Conservation (phyloP, 805 yeast genomes). For the Osmozyma mogii region DNA sequence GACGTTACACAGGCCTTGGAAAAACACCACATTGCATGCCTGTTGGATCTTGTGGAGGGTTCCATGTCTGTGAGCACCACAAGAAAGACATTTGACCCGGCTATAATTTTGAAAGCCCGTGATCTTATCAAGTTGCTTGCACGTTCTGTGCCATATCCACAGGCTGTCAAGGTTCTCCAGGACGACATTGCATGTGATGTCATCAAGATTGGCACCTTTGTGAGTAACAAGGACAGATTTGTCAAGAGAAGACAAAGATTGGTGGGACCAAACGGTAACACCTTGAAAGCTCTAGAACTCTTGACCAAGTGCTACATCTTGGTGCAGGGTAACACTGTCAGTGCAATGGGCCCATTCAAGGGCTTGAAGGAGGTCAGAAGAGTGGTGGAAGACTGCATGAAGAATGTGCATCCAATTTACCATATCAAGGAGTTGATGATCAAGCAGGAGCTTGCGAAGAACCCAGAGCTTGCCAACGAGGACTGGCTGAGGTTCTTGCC, state of each 20-base stretch:
- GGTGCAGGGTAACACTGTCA: conserved; percentile 95
- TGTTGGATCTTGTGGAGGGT: conserved; percentile 87
- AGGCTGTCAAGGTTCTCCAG: conserved; percentile 83
- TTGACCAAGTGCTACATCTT: conserved; percentile 92
- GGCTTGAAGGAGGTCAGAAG: conserved; percentile 89
- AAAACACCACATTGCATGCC: conserved; percentile 69
- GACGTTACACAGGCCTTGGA: conserved; percentile 81
- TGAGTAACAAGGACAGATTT: conserved; percentile 85
- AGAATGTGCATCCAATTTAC: conserved; percentile 93
- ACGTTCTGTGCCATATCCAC: conserved; percentile 94
- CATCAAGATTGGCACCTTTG: conserved; percentile 86
- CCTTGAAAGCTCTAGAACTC: conserved; percentile 89
- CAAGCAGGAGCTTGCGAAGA: conserved; percentile 87
- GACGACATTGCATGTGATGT: conserved; percentile 96
- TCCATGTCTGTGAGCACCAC: conserved; percentile 96
- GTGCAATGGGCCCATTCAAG: conserved; percentile 93
- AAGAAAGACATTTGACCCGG: conserved; percentile 92
- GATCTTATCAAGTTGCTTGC: conserved; percentile 90
- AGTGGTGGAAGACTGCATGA: conserved; percentile 97
- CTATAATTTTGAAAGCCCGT: conserved; percentile 86
- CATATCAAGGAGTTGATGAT: conserved; percentile 97
- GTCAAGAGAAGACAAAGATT: conserved; percentile 92
- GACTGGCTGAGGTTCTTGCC: conserved; percentile 97
- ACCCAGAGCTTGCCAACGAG: conserved; percentile 91
- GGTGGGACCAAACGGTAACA: conserved; percentile 95